A percentile compares a stretch with the other conserved stretches of the same genome.
phyloP scores from a whole-genome alignment of 1,284 basidiomycete species.

The Leccinum griseonigrum region DNA sequence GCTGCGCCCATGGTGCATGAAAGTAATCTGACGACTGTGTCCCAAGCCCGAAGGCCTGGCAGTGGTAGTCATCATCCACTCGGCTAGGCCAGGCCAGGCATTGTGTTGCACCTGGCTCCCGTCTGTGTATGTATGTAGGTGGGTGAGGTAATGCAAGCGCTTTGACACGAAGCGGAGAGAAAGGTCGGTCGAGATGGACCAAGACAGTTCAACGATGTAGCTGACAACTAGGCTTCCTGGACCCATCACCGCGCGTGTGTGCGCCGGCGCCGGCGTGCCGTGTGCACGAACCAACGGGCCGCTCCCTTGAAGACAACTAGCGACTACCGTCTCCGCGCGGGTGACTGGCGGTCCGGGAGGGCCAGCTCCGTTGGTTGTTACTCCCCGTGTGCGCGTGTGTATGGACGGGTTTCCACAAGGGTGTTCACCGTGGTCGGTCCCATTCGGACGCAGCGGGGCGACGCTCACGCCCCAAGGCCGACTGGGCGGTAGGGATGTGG shows the following conservation, averaged over 20 bases:
- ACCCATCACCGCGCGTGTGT: not conserved
- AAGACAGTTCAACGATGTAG: too few species aligned
- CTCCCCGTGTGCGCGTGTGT: not conserved
- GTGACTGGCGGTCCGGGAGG: not conserved
- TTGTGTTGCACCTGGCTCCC: not conserved
- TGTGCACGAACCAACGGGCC: not conserved
- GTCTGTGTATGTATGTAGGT: not conserved
- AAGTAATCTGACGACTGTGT: not conserved
- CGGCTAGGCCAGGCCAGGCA: not conserved
- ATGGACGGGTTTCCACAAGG: not conserved
- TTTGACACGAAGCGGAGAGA: not conserved
- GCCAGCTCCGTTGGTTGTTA: not conserved
- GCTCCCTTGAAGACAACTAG: not conserved
- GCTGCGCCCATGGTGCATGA: not conserved
- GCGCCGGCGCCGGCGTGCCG: not conserved
- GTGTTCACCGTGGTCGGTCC: not conserved
- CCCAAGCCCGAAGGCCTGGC: not conserved
- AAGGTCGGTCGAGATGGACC: not conserved
- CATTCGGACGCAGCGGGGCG: not conserved
- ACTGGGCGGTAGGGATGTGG: not conserved
- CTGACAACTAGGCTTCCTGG: too few species aligned
- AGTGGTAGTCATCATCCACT: not conserved
- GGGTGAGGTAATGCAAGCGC: not conserved
- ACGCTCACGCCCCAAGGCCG: not conserved
- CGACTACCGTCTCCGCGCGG: not conserved